Base-by-base conservation (phyloP, 208 protist genomes). In the Kentomonas sorsogonicus region DNA sequence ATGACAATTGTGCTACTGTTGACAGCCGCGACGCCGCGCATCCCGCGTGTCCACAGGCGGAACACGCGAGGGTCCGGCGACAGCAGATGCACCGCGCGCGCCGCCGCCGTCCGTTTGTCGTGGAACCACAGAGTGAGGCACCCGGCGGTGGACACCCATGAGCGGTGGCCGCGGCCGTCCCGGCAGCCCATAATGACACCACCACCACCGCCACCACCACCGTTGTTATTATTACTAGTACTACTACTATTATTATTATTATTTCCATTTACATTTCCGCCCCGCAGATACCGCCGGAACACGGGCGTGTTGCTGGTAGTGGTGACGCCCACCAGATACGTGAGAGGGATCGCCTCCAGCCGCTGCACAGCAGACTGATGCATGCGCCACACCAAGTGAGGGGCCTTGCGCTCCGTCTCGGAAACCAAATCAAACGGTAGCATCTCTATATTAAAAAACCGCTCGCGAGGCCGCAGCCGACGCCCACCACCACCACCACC, bases 1-100 rank as follows among this genome's bases (percentile, higher is more conserved):
- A 86, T 79, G 44, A 88, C 82, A 38, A 88, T 55, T 9, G 79
- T 82, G 30, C 74, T 78, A 64, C 79, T 89, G 70, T 93, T 93
- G 43, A 93, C 86, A 53, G 75, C 87, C 31, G 90, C 63, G 1
- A 93, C 38, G 0, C 86, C 86, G 4, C 72, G 69, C 41, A 88
- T 85, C 4, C 80, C 71, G 53, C 73, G 83, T 27, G 75, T 85
- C 86, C 86, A 93, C 3, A 90, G 67, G 38, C 84, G 77, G 34
- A 82, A 83, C 46, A 90, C 83, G 16, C 67, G 86, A 22, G 67
- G 45, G 36, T 88, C 69, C 33, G 77, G 87, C 38, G 86, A 91
- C 16, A 93, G 63, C 3, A 93, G 55, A 46, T 86, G 71, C 3
- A 89, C 55, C 31, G 72, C 86, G 25, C 52, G 62, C 10, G 77